These are phyloP conservation scores for Scleroderma citrinum DNA, from an alignment of 768 basidiomycete species.

Conservation along the genomic window DNA sequence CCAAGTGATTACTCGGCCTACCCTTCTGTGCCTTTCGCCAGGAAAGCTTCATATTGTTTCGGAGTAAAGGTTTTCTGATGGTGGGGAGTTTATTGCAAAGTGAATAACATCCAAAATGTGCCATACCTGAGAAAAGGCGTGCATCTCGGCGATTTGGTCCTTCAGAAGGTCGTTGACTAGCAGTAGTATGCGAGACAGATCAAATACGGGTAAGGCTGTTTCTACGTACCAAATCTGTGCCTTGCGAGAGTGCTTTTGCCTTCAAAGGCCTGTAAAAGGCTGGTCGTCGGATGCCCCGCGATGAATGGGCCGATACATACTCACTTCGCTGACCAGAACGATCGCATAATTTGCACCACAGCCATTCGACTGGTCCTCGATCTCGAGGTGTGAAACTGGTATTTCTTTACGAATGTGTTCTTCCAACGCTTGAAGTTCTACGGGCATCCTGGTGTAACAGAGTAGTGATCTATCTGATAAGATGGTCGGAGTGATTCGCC, in stretches of 20 bases:
- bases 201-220: conserved; percentile 1
- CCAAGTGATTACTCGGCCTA: neutral
- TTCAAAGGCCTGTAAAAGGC: conserved; percentile 53
- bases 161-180: conserved; percentile 76
- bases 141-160: conserved; percentile 70
- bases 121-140: conserved; percentile 81
- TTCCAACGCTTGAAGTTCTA: conserved; percentile 52
- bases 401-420: conserved; percentile 57
- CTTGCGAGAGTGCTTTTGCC: conserved; percentile 75
- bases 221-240: conserved; percentile 58
- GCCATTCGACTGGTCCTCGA: conserved; percentile 72
- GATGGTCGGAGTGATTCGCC: neutral
- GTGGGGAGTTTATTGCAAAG: neutral
- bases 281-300: conserved; percentile 1
- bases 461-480: neutral
- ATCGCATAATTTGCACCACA: conserved; percentile 78
- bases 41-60: conserved; percentile 52
- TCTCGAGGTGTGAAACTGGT: conserved; percentile 60
- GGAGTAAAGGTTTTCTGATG: conserved; percentile 68
- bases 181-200: neutral
- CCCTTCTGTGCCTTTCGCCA: conserved; percentile 28
- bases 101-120: neutral
- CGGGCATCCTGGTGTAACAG: conserved; percentile 43
- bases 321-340: conserved; percentile 69
- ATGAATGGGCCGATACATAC: conserved; percentile 12